phyloP scores from a whole-genome alignment of 805 yeast species.

The Barnettozyma botsteinii region DNA sequence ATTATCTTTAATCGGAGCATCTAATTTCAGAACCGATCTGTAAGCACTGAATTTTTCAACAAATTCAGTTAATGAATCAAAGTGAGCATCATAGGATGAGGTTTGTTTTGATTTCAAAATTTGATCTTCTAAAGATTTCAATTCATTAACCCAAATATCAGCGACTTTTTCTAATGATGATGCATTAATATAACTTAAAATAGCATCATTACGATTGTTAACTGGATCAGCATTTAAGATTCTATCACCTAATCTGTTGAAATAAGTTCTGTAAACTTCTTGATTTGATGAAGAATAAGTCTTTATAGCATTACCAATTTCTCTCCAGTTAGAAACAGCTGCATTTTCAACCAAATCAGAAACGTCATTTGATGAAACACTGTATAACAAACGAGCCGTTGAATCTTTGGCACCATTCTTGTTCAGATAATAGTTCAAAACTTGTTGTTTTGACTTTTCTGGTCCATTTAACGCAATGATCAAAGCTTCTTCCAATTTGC shows the following conservation, averaged over 20 bases:
- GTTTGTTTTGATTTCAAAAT: conserved; percentile 32
- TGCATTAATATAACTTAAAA: conserved; percentile 75
- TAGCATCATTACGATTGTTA: conserved; percentile 63
- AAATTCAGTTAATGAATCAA: conserved; percentile 72
- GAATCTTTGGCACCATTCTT: conserved; percentile 43
- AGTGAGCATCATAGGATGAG: conserved; percentile 78
- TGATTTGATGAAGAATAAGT: conserved; percentile 43
- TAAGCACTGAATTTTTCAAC: conserved; percentile 80
- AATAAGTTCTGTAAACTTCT: conserved; percentile 45
- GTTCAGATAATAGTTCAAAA: conserved; percentile 63
- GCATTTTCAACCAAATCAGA: conserved; percentile 72
- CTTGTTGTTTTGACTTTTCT: conserved; percentile 58
- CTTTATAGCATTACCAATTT: conserved; percentile 63
- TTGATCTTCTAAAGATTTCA: conserved; percentile 41
- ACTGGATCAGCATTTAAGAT: conserved; percentile 43
- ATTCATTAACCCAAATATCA: conserved; percentile 77
- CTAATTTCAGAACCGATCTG: conserved; percentile 42
- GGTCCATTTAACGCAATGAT: conserved; percentile 68
- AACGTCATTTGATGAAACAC: conserved; percentile 49
- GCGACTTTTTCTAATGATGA: conserved; percentile 75
- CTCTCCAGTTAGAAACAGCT: conserved; percentile 77
- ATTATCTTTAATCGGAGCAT: conserved; percentile 21
- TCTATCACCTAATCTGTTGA: conserved; percentile 74
- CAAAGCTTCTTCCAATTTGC: conserved; percentile 70
- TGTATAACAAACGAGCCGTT: conserved; percentile 70